Evolutionary conservation across 1,139 yeast genomes (phyloP), one percentile per base, ranked within the genome.

Genomic region (Saccharomyces hybrid): DNA sequence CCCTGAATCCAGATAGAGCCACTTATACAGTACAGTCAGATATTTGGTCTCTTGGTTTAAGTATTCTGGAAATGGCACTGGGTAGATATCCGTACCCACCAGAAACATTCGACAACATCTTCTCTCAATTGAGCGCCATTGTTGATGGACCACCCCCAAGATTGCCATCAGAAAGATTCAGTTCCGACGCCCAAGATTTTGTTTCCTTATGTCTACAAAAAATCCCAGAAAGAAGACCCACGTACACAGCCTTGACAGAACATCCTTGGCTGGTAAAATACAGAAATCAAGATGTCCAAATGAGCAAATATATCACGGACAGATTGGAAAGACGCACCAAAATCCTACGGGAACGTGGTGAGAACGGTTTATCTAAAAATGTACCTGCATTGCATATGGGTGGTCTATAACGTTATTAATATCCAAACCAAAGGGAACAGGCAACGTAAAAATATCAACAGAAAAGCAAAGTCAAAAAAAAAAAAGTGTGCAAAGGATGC

Each of bases 71-170:
- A 71, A 83, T 89, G 61, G 95, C 98, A 2, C 82, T 83, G 54
- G 99, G 99, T 11, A 79, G 82, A 56, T 93, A 91, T 70, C 99
- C 99, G 12, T 93, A 93, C 66, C 96, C 98, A 2, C 88, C 96
- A 2, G 97, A 91, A 66, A 88, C 97, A 2, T 90, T 84, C 66
- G 87, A 83, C 60, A 89, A 88, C 68, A 88, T 93, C 11, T 91
- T 93, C 66, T 86, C 95, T 16, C 99, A 93, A 72, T 78, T 93
- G 61, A 86, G 90, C 72, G 98, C 97, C 2, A 93, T 93, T 67
- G 97, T 93, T 21, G 96, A 91, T 67, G 99, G 97, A 8, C 95
- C 89, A 44, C 95, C 98, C 4, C 99, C 99, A 4, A 76, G 77
- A 54, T 75, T 93, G 57, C 86, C 87, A 2, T 67, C 65, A 3